A percentile compares a stretch with the other conserved stretches of the same genome.
Evolutionary conservation across 345 rosid genomes (phyloP).

Genomic region (Hevea brasiliensis): DNA sequence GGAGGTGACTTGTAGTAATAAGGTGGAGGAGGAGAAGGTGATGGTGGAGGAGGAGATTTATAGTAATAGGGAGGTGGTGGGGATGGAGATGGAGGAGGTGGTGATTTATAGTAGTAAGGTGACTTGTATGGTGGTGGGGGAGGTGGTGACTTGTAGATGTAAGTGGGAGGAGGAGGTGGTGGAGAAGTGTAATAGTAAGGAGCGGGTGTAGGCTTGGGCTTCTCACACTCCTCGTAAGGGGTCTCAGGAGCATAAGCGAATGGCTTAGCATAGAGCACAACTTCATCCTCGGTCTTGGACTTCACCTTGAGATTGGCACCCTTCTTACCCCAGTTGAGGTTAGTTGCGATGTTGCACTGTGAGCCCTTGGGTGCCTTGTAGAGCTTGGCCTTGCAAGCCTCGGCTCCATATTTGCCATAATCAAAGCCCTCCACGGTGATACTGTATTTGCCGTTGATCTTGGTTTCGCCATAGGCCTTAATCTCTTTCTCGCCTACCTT

Average conservation of each 20-base stretch:
- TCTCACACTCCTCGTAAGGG: slow-evolving; percentile 27
- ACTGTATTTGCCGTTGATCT: slow-evolving; percentile 32
- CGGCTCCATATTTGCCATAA: slow-evolving; percentile 26
- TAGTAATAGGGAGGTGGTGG: slow-evolving; percentile 15
- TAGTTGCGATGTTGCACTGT: slow-evolving; percentile 30
- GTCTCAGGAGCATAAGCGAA: slow-evolving; percentile 38
- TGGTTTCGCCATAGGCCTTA: slow-evolving; percentile 36
- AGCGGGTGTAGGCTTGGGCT: slow-evolving; percentile 14
- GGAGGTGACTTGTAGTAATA: slow-evolving; percentile 12
- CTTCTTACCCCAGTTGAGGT: slow-evolving; percentile 20
- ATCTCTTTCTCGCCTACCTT: slow-evolving; percentile 18
- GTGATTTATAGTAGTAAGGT: too few relatives aligned
- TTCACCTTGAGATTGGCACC: slow-evolving; percentile 26
- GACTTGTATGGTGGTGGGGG: too few relatives aligned
- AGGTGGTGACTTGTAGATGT: slow-evolving; percentile 6
- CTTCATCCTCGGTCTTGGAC: slow-evolving; percentile 24
- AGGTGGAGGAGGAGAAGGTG: slow-evolving; percentile 3
- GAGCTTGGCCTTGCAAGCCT: slow-evolving; percentile 40
- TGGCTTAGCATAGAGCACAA: slow-evolving; percentile 25
- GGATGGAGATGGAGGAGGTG: slow-evolving; percentile 30
- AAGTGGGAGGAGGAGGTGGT: slow-evolving; percentile 17
- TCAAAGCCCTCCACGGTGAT: slow-evolving; percentile 24
- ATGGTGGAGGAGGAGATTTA: neutral
- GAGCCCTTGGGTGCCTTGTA: slow-evolving; percentile 27
- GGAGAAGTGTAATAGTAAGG: slow-evolving; percentile 31